These are phyloP conservation scores for Prunella vulgaris DNA, from an alignment of 257 asterid genomes.

Conservation along the genomic window DNA sequence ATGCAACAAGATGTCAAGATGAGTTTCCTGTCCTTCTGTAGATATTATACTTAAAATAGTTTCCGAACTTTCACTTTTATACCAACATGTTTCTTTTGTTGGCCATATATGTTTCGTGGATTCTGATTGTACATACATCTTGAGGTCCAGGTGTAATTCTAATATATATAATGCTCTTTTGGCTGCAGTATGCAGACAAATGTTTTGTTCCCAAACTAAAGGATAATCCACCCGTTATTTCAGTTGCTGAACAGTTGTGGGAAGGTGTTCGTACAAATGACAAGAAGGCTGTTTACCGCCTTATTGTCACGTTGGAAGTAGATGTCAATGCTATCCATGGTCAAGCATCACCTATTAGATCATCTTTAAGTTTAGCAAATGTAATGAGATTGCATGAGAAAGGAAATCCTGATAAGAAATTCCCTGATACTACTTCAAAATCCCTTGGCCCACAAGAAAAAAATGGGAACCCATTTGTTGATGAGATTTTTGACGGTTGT, in stretches of 20 bases:
- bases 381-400: conserved; percentile 35
- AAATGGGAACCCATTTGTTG: conserved; percentile 29
- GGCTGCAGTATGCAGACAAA: conserved; percentile 68
- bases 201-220: conserved; percentile 55
- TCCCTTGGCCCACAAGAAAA: conserved; percentile 31
- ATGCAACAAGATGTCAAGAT: too few species aligned
- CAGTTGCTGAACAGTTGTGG: conserved; percentile 77
- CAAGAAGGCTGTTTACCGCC: conserved; percentile 77
- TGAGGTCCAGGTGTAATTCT: too few species aligned
- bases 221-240: conserved; percentile 45
- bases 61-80: not conserved
- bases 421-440: conserved; percentile 36
- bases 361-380: conserved; percentile 35
- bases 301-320: conserved; percentile 55
- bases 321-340: conserved; percentile 66
- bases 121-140: not conserved
- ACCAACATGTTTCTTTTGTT: not conserved
- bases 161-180: not conserved
- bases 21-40: not conserved
- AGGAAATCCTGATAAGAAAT: conserved; percentile 25
- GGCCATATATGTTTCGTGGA: not conserved
- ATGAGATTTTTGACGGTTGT: conserved; percentile 54
- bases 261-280: conserved; percentile 71
- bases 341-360: conserved; percentile 36
- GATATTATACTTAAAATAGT: not conserved